phyloP scores from a whole-genome alignment of 2,329 filamentous ascomycete genomes.

The Ophiosphaerella herpotricha region DNA sequence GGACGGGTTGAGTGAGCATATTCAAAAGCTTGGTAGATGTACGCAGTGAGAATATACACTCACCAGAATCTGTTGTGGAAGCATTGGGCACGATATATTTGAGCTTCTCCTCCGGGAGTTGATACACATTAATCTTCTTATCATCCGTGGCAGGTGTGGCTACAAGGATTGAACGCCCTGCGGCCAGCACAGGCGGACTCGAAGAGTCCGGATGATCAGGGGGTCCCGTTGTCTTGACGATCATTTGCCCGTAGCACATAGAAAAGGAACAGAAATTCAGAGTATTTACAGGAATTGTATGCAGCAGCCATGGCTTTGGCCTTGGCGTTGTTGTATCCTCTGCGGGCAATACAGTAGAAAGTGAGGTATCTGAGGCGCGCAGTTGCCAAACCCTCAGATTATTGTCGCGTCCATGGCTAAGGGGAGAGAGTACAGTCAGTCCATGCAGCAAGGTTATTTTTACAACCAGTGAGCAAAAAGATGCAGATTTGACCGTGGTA shows the following conservation, averaged over 20 bases:
- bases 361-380: conserved; percentile 58
- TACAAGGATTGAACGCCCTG: conserved; percentile 59
- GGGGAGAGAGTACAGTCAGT: conserved; percentile 5
- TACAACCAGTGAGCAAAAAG: no score
- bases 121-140: conserved; percentile 75
- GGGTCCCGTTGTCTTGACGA: not conserved
- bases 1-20: no score
- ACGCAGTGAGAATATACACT: conserved; percentile 2
- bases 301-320: conserved; percentile 80
- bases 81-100: conserved; percentile 60
- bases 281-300: conserved; percentile 84
- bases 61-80: conserved; percentile 51
- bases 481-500: conserved; percentile 20
- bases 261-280: conserved; percentile 94
- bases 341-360: conserved; percentile 73
- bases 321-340: conserved; percentile 58
- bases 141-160: conserved; percentile 69
- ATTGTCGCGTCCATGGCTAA: conserved; percentile 87
- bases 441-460: not conserved
- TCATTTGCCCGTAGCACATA: conserved; percentile 50
- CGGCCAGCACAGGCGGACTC: not conserved
- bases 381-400: conserved; percentile 85
- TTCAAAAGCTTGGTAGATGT: no score
- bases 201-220: not conserved
- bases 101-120: conserved; percentile 75